Percentiles rank a stretch among this genome's conserved stretches.
Conservation (phyloP, 306 rosid species). For the Cucurbita maxima region DNA sequence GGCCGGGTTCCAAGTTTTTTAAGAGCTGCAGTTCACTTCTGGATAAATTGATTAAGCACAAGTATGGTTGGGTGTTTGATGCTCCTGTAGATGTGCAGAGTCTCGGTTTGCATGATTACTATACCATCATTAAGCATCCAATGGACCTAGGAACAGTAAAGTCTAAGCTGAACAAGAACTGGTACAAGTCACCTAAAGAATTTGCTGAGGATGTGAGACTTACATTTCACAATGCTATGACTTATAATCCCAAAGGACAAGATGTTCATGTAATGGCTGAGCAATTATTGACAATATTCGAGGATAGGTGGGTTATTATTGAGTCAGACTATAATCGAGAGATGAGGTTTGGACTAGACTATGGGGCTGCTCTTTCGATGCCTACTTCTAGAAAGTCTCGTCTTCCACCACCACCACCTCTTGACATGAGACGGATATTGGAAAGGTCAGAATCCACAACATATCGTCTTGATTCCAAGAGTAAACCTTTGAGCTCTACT, state of each 20-base stretch:
- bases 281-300: slow-evolving; percentile 52
- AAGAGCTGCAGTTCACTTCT: slow-evolving; percentile 85
- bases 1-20: slow-evolving; percentile 64
- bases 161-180: slow-evolving; percentile 62
- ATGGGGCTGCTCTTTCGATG: slow-evolving; percentile 31
- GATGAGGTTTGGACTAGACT: slow-evolving; percentile 44
- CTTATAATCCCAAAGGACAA: slow-evolving; percentile 79
- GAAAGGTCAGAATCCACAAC: slow-evolving; percentile 58
- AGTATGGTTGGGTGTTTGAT: slow-evolving; percentile 88
- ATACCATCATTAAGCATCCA: slow-evolving; percentile 57
- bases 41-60: slow-evolving; percentile 86
- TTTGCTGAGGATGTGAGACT: slow-evolving; percentile 98
- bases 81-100: slow-evolving; percentile 65
- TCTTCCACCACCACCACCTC: slow-evolving; percentile 43
- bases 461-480: slow-evolving; percentile 23
- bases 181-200: slow-evolving; percentile 92
- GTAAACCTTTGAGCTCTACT: slow-evolving; percentile 39
- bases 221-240: slow-evolving; percentile 77
- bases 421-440: slow-evolving; percentile 71
- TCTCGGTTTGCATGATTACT: slow-evolving; percentile 89
- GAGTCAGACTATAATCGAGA: slow-evolving; percentile 79
- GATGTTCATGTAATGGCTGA: slow-evolving; percentile 98
- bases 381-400: slow-evolving; percentile 58
- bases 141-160: slow-evolving; percentile 93
- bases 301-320: slow-evolving; percentile 81